These are phyloP conservation scores for Diospyros kaki DNA, from an alignment of 148 eudicot genomes.

Conservation along the genomic window DNA sequence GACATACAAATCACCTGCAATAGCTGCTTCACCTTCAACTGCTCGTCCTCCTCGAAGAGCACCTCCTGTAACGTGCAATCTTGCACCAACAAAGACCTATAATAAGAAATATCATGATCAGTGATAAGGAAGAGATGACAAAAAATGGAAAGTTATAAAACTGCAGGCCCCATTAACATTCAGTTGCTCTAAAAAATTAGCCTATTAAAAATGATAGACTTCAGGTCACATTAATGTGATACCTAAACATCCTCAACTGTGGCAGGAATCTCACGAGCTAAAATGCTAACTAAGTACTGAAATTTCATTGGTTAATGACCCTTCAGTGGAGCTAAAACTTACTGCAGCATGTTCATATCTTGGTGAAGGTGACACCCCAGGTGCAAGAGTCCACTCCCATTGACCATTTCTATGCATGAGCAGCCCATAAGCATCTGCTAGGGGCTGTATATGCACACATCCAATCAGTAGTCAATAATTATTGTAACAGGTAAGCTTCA, in stretches of 20 bases:
- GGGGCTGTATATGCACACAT: constrained; percentile 55
- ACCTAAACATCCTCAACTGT: not conserved
- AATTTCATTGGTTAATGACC: no score
- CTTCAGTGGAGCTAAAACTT: constrained; percentile 25
- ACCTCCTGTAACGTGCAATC: constrained; percentile 99
- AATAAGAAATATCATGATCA: constrained; percentile 21
- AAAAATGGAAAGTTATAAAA: not conserved
- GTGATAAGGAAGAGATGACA: constrained; percentile 1
- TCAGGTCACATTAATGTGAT: not conserved
- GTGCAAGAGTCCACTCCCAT: constrained; percentile 99
- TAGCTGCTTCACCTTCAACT: constrained; percentile 84
- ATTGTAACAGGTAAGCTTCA: constrained; percentile 6
- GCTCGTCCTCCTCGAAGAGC: constrained; percentile 89
- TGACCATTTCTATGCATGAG: constrained; percentile 96
- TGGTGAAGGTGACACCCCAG: constrained; percentile 95
- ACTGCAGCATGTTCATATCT: constrained; percentile 97
- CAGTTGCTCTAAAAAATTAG: not conserved
- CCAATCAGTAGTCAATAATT: not conserved
- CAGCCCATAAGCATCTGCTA: constrained; percentile 95
- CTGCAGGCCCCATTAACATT: not conserved
- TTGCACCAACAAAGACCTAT: constrained; percentile 92
- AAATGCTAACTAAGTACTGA: no score
- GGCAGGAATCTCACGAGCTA: not conserved
- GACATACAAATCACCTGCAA: constrained; percentile 53
- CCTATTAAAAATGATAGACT: no score